Base-by-base conservation (phyloP, 257 asterid species). In the Capsicum rhomboideum region DNA sequence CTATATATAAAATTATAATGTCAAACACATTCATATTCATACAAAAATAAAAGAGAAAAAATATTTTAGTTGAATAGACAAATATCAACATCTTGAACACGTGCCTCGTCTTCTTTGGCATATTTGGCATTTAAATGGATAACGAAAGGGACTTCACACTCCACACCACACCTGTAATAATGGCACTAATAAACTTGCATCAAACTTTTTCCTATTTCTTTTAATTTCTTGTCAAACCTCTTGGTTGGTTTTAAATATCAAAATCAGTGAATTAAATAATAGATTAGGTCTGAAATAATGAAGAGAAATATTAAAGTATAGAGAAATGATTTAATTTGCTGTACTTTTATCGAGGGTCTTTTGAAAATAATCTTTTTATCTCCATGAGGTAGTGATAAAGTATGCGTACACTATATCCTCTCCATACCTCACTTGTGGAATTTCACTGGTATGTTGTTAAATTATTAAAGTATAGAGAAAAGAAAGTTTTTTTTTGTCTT, bases 101-200 rank as follows among this genome's bases (percentile, higher is more conserved):
- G 87, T 44, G 78, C 44, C 46, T 21, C 54, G 9, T 8, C n/a
- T 80, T 46, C 20, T 64, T 77, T 23, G 6, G 78, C 29, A 28
- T 14, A 74, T 46, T 26, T 77, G 12, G 64, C 84, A 86, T 66
- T 79, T 84, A 26, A 86, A 82, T 82, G 86, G 91, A 90, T 86
- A 87, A 87, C 28, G 91, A 87, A 85, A 89, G 69, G 16, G 87
- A 85, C 87, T 53, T 31, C 34, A 56, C 56, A 40, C n/a, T 86
- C 83, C 86, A n/a, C 46, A 34, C 83, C 85, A 72, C 46, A 26
- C 28, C 10, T 11, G 13, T 6, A 11, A 20, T 37, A 54, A 10
- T 54, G 31, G 26, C 78, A 29, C 54, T 1, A 6, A 9, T n/a
- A 42, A n/a, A 34, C 40, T 34, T 79, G 29, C 79, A 42, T 42